Evolutionary conservation across 2,329 filamentous ascomycete species (phyloP), one percentile per base, ranked within the genome.

Genomic region (Alternaria angustiovoidea): DNA sequence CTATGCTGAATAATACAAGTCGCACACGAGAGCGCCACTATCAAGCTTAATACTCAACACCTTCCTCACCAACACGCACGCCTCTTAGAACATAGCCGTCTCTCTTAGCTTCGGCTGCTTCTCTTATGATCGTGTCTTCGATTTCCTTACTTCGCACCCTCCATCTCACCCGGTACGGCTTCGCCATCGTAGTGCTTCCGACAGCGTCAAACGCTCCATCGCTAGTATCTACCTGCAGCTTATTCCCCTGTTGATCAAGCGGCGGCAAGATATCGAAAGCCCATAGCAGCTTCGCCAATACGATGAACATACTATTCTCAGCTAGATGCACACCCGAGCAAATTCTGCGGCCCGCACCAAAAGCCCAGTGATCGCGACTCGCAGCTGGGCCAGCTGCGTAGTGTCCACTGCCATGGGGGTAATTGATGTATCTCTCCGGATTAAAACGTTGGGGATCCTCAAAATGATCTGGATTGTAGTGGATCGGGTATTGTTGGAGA

Each of bases 241-340:
- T 78, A 9, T 60, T 72, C 0, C 79, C 83, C 1, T 76, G 64
- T 16, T 59, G 53, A 34, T 77, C 75, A 18, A 80, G 20, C 0
- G 71, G 68, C 54, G 82, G 81, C 18, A 63, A 53, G 5, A 86
- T 75, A 9, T 79, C 74, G 54, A 87, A 86, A 0, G 79, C 81
- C 1, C 86, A 81, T 2, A 88, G 66, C 0, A 79, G 69, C 43
- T 83, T 83, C 0, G 79, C 82, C 9, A 83, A 68, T 32, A 71
- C 79, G 42, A 83, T 66, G 59, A 77, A 83, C 36, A 83, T 65
- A 4, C 78, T 78, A 11, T 75, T 75, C 26, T 83, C 81, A 0
- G 82, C 82, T n/a, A 83, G 64, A 44, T 79, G 70, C 5, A 78
- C 65, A 1, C 80, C 81, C 5, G 78, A 76, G 57, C 81, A 84